phyloP scores from a whole-genome alignment of 768 basidiomycete species.

The Rhodotorula graminis region DNA sequence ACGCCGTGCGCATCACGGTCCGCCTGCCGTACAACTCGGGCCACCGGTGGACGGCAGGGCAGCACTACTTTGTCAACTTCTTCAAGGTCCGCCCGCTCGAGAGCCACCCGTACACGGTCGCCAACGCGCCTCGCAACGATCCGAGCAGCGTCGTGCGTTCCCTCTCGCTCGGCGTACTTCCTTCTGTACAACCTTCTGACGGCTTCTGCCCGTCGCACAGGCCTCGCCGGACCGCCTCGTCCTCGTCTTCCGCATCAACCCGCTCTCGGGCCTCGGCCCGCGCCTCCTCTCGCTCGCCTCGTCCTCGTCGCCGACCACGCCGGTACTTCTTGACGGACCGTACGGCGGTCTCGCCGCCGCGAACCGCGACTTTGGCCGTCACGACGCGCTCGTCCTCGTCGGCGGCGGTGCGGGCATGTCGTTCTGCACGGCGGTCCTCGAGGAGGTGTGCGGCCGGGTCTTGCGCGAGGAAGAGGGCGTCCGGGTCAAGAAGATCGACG shows the following conservation, averaged over 20 bases:
- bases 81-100: constrained; percentile 38
- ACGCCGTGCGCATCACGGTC: constrained; percentile 37
- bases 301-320: constrained; percentile 19
- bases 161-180: background rate
- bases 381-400: constrained; percentile 34
- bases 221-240: constrained; percentile 18
- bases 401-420: constrained; percentile 40
- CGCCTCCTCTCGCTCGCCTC: constrained; percentile 22
- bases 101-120: constrained; percentile 42
- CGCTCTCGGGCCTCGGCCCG: constrained; percentile 15
- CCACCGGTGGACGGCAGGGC: constrained; percentile 41
- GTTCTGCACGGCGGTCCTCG: constrained; percentile 16
- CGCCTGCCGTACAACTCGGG: constrained; percentile 12
- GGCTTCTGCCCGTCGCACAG: background rate
- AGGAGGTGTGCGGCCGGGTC: constrained; percentile 17
- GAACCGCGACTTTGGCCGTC: constrained; percentile 24
- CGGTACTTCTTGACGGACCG: constrained; percentile 42
- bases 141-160: constrained; percentile 20
- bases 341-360: constrained; percentile 32
- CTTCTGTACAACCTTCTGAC: background rate
- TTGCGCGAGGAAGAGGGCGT: constrained; percentile 10
- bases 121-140: constrained; percentile 34
- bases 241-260: constrained; percentile 26
- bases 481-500: constrained; percentile 8
- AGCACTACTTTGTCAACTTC: constrained; percentile 44